Evolutionary conservation across 2,329 filamentous ascomycete species (phyloP).

Genomic region (Coniella vitis): DNA sequence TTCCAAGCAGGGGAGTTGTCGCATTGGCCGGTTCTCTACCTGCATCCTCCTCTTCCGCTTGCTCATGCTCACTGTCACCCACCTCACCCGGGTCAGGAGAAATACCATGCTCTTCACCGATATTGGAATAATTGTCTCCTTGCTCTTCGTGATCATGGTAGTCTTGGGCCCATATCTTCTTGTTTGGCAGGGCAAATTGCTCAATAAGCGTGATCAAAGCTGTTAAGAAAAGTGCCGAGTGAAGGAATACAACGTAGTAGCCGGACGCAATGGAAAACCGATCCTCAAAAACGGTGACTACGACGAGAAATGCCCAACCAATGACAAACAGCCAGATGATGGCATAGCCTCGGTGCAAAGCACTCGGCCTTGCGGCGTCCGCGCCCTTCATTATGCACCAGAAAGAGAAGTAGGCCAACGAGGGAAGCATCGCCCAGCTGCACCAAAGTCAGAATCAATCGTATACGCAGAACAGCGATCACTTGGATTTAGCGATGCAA

Average conservation of each 20-base stretch:
- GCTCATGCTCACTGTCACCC: slow-evolving; percentile 23
- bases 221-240: slow-evolving; percentile 67
- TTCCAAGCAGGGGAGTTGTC: slow-evolving; percentile 42
- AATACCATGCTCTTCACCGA: slow-evolving; percentile 31
- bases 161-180: slow-evolving; percentile 59
- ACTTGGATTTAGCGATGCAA: neutral
- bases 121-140: slow-evolving; percentile 28
- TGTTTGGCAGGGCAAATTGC: slow-evolving; percentile 67
- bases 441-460: slow-evolving; percentile 12
- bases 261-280: slow-evolving; percentile 65
- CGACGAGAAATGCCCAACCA: slow-evolving; percentile 66
- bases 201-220: slow-evolving; percentile 72
- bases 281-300: slow-evolving; percentile 68
- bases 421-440: slow-evolving; percentile 76
- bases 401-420: slow-evolving; percentile 70
- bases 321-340: slow-evolving; percentile 78
- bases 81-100: slow-evolving; percentile 33
- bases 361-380: slow-evolving; percentile 74
- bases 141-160: slow-evolving; percentile 42
- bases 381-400: slow-evolving; percentile 80
- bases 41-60: slow-evolving; percentile 27
- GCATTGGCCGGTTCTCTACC: slow-evolving; percentile 36
- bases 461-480: neutral
- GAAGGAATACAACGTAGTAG: slow-evolving; percentile 77
- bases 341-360: slow-evolving; percentile 74